Evolutionary conservation across 495 filamentous ascomycete species (phyloP).

Genomic region (Rhizodiscina lignyota): DNA sequence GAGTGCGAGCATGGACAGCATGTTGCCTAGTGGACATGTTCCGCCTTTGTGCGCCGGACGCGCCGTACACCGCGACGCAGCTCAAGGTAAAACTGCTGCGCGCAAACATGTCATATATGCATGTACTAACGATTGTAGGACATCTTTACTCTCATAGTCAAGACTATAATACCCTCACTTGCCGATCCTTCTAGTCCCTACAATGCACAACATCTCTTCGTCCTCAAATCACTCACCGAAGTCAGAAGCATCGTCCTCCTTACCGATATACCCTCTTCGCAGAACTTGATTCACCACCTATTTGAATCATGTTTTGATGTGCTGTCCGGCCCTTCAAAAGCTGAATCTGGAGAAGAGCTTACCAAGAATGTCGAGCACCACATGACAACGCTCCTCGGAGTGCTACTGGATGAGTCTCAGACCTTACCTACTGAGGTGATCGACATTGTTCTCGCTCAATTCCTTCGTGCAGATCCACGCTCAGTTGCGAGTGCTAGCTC

Average conservation of each 20-base stretch:
- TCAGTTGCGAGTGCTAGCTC: conserved; percentile 19
- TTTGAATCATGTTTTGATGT: conserved; percentile 88
- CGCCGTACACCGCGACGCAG: conserved; percentile 78
- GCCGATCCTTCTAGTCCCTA: conserved; percentile 80
- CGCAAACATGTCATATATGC: not conserved
- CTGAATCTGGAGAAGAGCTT: conserved; percentile 58
- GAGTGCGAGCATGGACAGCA: conserved; percentile 74
- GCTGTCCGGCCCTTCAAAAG: conserved; percentile 59
- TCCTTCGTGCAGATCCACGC: conserved; percentile 64
- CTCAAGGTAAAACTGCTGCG: conserved; percentile 49
- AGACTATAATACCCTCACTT: conserved; percentile 65
- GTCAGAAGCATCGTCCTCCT: conserved; percentile 90
- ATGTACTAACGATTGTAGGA: conserved; percentile 36
- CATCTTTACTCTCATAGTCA: conserved; percentile 80
- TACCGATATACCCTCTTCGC: conserved; percentile 70
- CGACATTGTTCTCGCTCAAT: conserved; percentile 92
- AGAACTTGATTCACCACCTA: conserved; percentile 57
- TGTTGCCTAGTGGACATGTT: conserved; percentile 90
- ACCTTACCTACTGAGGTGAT: conserved; percentile 68
- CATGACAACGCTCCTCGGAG: conserved; percentile 72
- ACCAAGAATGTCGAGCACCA: conserved; percentile 83
- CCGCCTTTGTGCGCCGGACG: conserved; percentile 84
- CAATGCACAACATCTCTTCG: conserved; percentile 81
- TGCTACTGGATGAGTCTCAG: conserved; percentile 71
- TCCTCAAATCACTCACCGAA: conserved; percentile 73